Evolutionary conservation across 176 grass and related monocot species (phyloP), one percentile per base, ranked within the genome.

Genomic region (Lolium rigidum): DNA sequence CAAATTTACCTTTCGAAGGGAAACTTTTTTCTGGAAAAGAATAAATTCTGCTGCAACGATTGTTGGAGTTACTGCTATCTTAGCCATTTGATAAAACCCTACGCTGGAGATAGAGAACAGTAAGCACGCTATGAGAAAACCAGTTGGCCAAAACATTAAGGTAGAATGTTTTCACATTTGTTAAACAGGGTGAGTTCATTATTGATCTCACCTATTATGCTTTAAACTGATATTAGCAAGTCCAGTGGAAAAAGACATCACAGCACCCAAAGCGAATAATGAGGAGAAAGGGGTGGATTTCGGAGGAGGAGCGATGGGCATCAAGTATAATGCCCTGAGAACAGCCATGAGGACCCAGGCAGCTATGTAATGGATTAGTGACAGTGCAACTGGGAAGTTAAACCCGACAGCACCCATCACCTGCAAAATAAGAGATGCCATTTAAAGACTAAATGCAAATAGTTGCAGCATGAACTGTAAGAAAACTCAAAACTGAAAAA

Each of bases 61-160:
- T 57, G 96, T 94, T 85, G 96, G 96, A 70, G 96, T 98, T 63
- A 98, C 96, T 86, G 93, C 96, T 89, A 94, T 91, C 90, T 98
- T 98, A 78, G 96, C 90, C 96, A 98, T 98, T 83, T 95, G 93
- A 94, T 98, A 98, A 77, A 98, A 98, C 82, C 96, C 96, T 89
- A 98, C 81, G 82, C 96, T 98, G 90, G 83, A 95, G 69, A 90
- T 65, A 91, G 46, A 73, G 41, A 89, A 68, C n/a, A 79, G 55
- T 84, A 16, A 93, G 51, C 67, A 76, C 8, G 16, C 63, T 17
- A 50, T 25, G 65, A 63, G n/a, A 78, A 13, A 63, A 44, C 0
- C 31, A 50, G 35, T 48, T 44, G 74, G 39, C 13, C 15, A 56
- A 20, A 74, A 50, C n/a, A 9, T 74, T 67, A 86, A 52, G 21